Base-by-base conservation (phyloP, 2,329 filamentous ascomycete species). In the Cercospora nicotianae region DNA sequence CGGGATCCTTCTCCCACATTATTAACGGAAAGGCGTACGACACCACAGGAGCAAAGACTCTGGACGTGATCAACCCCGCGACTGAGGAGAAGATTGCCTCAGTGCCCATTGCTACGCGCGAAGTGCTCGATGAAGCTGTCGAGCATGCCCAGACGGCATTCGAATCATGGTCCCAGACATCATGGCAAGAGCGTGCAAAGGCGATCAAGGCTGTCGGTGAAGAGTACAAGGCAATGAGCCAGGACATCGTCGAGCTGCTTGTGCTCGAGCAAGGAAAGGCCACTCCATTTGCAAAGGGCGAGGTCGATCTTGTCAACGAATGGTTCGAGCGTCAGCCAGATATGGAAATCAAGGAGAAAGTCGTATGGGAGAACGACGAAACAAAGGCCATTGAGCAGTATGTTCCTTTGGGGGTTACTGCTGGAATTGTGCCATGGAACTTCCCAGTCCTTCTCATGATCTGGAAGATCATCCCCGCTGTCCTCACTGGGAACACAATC, bases 401-500 rank as follows among this genome's bases (percentile, higher is more conserved):
- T 23, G 68, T 70, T 33, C 70, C 70, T 3, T 36, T 71, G n/a
- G 70, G 70, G 4, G 70, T 71, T 5, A 68, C 68, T 51, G 70
- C 66, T 8, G 68, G 68, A 6, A 72, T 72, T n/a, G 66, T 68
- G 67, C 80, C 80, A 26, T 85, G 75, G 75, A 85, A 84, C 76
- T 83, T 84, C 67, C 86, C 87, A 5, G 74, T 89, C 5, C 74
- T 83, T 23, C 76, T 87, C 3, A 81, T 80, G 8, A 76, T 80
- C 3, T 80, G 81, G 51, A 89, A 89, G 75, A 79, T 97, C 68
- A 88, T 97, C 70, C 94, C 94, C 18, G 93, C 94, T 12, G 84
- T 97, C 57, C 85, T 97, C 51, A 88, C 92, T 30, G 94, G 94
- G 48, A 96, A 97, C 81, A 89, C 91, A 2, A 91, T 97, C 67